phyloP scores from a whole-genome alignment of 768 basidiomycete genomes.

The Rhizopogon vinicolor region DNA sequence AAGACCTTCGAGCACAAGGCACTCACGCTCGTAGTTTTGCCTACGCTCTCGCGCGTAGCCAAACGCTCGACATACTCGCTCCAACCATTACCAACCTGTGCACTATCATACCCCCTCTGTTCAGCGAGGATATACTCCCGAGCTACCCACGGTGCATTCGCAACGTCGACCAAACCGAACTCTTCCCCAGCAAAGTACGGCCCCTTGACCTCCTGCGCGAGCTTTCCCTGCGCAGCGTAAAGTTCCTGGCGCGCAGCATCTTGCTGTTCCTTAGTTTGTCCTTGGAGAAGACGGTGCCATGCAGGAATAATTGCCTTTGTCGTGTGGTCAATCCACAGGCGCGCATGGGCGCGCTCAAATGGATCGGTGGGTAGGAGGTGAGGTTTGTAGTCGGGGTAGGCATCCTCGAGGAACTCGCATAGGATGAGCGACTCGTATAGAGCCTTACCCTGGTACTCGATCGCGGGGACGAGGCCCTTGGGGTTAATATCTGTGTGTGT shows the following conservation, averaged over 20 bases:
- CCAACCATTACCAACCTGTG: conserved; percentile 40
- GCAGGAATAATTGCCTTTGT: conserved; percentile 48
- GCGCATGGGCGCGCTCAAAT: conserved; percentile 42
- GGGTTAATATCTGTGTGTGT: conserved; percentile 48
- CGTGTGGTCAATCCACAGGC: conserved; percentile 56
- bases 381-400: conserved; percentile 37
- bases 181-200: conserved; percentile 56
- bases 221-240: conserved; percentile 31
- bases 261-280: conserved; percentile 33
- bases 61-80: conserved; percentile 38
- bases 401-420: conserved; percentile 65
- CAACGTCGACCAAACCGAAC: conserved; percentile 49
- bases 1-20: too few species aligned
- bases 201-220: conserved; percentile 35
- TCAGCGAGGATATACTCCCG: conserved; percentile 45
- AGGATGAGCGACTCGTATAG: conserved; percentile 64
- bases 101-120: conserved; percentile 42
- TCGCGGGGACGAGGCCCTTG: conserved; percentile 62
- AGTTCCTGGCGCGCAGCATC: conserved; percentile 31
- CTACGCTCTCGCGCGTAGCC: conserved; percentile 40
- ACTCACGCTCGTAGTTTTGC: conserved; percentile 39
- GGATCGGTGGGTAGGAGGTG: conserved; percentile 50
- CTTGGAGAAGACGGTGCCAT: conserved; percentile 43
- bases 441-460: conserved; percentile 46
- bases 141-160: conserved; percentile 51